Evolutionary conservation across 2,329 filamentous ascomycete species (phyloP).

Genomic region (Cyanodermella asteris): DNA sequence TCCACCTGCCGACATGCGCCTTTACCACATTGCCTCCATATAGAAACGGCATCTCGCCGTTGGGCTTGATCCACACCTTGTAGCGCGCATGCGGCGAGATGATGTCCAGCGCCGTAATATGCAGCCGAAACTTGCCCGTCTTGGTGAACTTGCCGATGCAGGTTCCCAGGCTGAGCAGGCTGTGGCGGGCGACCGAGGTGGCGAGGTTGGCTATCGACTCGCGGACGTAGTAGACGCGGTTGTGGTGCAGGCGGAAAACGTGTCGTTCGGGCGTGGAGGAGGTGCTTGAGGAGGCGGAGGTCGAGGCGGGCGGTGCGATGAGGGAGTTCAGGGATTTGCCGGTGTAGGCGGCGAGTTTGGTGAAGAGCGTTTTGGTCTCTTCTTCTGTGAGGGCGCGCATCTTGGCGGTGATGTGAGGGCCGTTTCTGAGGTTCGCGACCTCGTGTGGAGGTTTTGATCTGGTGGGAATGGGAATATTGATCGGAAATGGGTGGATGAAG

Average conservation of each 20-base stretch:
- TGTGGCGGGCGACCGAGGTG: slow-evolving; percentile 51
- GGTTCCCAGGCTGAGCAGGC: slow-evolving; percentile 68
- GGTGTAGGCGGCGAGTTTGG: slow-evolving; percentile 85
- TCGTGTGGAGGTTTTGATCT: no score
- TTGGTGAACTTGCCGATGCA: slow-evolving; percentile 94
- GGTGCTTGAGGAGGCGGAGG: slow-evolving; percentile 40
- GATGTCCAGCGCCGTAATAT: slow-evolving; percentile 78
- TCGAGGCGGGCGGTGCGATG: slow-evolving; percentile 47
- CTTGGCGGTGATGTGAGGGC: no score
- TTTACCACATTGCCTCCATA: slow-evolving; percentile 83
- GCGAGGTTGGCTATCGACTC: slow-evolving; percentile 80
- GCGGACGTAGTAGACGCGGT: slow-evolving; percentile 78
- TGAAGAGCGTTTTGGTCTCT: slow-evolving; percentile 50
- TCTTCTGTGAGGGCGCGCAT: slow-evolving; percentile 64
- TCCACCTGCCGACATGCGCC: slow-evolving; percentile 63
- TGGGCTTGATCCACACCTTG: slow-evolving; percentile 92
- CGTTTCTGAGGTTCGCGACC: no score
- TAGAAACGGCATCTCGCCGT: slow-evolving; percentile 92
- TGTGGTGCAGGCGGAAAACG: slow-evolving; percentile 66
- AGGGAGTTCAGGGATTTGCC: slow-evolving; percentile 70
- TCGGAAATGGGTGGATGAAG: neutral
- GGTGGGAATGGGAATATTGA: neutral
- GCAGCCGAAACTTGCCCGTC: slow-evolving; percentile 81
- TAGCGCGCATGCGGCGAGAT: slow-evolving; percentile 81
- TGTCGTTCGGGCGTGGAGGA: slow-evolving; percentile 53